Base-by-base conservation (phyloP, 2,329 filamentous ascomycete species). In the Colletotrichum eremochloae region DNA sequence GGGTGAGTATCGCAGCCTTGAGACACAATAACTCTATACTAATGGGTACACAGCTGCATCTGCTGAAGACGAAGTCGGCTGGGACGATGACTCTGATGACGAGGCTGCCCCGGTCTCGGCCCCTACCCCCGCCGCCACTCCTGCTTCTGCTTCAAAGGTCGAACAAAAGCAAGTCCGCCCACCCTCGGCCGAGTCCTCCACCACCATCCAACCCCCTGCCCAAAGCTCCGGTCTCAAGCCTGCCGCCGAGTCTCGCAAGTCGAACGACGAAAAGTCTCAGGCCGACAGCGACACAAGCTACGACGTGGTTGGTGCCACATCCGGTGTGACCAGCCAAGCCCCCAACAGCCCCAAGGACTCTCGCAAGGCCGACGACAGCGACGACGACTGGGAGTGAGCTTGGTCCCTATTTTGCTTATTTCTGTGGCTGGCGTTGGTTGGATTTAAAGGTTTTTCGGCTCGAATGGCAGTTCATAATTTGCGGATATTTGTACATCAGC, bases 271-370 rank as follows among this genome's bases (percentile, higher is more conserved):
- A 80, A 95, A 96, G 80, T 97, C 94, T 36, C 93, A 96, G 76
- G 91, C 95, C 9, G 96, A 96, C 78, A 98, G 96, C 80, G 96
- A 99, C 77, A 94, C 94, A 24, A 97, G 95, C 84, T 99, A 99
- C 81, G 96, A 99, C 80, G 88, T 99, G 44, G 94, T 99, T 57
- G 93, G 93, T 9, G 91, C 92, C 7, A 86, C 90, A 57, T 95
- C 93, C 63, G 93, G 93, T 61, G 89, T 90, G 56, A 90, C 92
- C 48, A 97, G 94, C 80, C 93, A 93, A 75, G 92, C 94, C 24
- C 93, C 94, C 33, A 89, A 83, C 79, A 91, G 89, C 79, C 90
- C 90, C 36, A 90, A 89, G 79, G 89, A 88, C 44, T 77, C 83
- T 24, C 84, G 84, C 74, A 88, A 87, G 80, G 85, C 78, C 74